Evolutionary conservation across 176 grass and related monocot genomes (phyloP).

Genomic region (Carex myosuroides): DNA sequence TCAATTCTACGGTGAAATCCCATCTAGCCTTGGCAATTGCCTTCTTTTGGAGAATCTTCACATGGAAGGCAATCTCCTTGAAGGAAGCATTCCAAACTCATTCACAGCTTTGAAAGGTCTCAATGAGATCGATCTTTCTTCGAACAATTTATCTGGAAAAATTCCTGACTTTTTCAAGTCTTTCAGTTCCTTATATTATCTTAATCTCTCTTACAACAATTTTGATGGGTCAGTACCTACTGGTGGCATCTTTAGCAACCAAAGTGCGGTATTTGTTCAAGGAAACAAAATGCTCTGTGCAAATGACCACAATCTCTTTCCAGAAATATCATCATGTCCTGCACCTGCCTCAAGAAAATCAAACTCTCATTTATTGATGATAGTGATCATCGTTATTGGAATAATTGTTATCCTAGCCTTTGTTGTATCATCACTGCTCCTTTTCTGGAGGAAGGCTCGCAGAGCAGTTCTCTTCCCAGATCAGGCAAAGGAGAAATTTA

Average conservation of each 20-base stretch:
- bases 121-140: conserved; percentile 26
- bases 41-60: conserved; percentile 19
- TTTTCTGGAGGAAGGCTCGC: neutral
- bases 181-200: conserved; percentile 6
- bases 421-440: neutral
- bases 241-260: conserved; percentile 31
- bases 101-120: conserved; percentile 32
- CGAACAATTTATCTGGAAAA: conserved; percentile 38
- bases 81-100: conserved; percentile 34
- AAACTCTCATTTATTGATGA: neutral
- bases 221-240: conserved; percentile 33
- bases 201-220: conserved; percentile 50
- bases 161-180: conserved; percentile 26
- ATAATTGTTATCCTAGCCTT: neutral
- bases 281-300: conserved; percentile 37
- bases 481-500: neutral
- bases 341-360: neutral
- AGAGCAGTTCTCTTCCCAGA: neutral
- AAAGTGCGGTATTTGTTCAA: conserved; percentile 10
- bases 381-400: neutral
- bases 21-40: conserved; percentile 30
- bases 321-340: conserved; percentile 22
- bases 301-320: conserved; percentile 21
- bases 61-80: conserved; percentile 31
- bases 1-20: conserved; percentile 31